Evolutionary conservation across 2,329 filamentous ascomycete species (phyloP).

Genomic region (Exophiala calicioides): DNA sequence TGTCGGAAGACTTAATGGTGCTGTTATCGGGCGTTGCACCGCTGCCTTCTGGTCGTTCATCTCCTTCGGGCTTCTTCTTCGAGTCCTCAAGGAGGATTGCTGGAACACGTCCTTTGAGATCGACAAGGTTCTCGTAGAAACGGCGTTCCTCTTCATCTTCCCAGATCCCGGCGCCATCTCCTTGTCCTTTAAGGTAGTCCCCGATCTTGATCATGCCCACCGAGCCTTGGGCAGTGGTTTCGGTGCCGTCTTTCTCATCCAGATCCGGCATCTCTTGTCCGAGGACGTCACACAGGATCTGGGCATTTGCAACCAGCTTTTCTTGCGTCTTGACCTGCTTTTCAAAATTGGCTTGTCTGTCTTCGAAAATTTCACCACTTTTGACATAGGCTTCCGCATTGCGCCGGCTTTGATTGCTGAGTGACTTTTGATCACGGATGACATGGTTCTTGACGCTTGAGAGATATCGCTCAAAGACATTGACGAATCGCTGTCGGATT

Average conservation of each 20-base stretch:
- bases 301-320: slow-evolving; percentile 83
- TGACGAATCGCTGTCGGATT: slow-evolving; percentile 81
- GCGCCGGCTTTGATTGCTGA: slow-evolving; percentile 81
- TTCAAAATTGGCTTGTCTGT: slow-evolving; percentile 93
- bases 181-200: slow-evolving; percentile 86
- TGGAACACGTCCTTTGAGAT: slow-evolving; percentile 93
- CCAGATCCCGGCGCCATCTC: slow-evolving; percentile 93
- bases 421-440: slow-evolving; percentile 85
- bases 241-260: slow-evolving; percentile 74
- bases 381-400: slow-evolving; percentile 99
- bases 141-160: slow-evolving; percentile 96
- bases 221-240: slow-evolving; percentile 67
- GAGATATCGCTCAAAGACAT: slow-evolving; percentile 82
- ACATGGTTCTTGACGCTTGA: slow-evolving; percentile 90
- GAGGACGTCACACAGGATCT: slow-evolving; percentile 84
- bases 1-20: slow-evolving; percentile 54
- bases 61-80: slow-evolving; percentile 81
- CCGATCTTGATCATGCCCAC: slow-evolving; percentile 94
- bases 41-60: slow-evolving; percentile 78
- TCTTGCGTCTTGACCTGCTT: slow-evolving; percentile 91
- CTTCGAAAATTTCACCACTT: slow-evolving; percentile 96
- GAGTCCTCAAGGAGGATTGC: slow-evolving; percentile 88
- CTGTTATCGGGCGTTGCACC: slow-evolving; percentile 45
- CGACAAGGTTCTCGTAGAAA: slow-evolving; percentile 96
- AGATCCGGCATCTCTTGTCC: slow-evolving; percentile 92